Evolutionary conservation across 2,329 filamentous ascomycete genomes (phyloP).

Genomic region (Penicillium sp.): DNA sequence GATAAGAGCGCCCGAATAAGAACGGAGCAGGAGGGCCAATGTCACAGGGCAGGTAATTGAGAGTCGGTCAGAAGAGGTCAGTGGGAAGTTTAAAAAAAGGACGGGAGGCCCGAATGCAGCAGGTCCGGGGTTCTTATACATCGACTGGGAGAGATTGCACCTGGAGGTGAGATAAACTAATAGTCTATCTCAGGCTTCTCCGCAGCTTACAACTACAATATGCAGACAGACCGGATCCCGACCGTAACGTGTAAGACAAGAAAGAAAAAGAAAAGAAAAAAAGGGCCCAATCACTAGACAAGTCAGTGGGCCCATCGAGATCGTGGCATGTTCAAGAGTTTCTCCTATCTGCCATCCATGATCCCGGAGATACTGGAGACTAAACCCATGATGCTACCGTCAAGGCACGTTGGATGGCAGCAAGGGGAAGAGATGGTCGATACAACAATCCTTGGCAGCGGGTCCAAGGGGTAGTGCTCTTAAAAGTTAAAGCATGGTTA

Average conservation of each 20-base stretch:
- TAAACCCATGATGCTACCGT: not conserved
- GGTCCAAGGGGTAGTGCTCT: not conserved
- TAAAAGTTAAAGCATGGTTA: too few species aligned
- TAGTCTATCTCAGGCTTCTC: too few species aligned
- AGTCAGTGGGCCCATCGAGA: constrained; percentile 1
- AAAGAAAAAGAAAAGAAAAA: not conserved
- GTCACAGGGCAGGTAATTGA: not conserved
- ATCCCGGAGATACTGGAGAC: not conserved
- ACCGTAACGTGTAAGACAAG: not conserved
- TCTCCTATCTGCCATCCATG: not conserved
- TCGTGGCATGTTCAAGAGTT: constrained; percentile 2
- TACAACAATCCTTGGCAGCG: not conserved
- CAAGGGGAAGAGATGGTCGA: not conserved
- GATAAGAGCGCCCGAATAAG: constrained; percentile 12
- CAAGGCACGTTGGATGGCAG: not conserved
- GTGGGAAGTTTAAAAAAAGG: not conserved
- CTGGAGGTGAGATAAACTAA: not conserved
- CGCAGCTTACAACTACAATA: too few species aligned
- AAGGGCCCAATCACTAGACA: not conserved
- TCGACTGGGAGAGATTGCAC: not conserved
- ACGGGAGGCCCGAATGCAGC: constrained; percentile 16
- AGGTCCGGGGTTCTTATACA: constrained; percentile 17
- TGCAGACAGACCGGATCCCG: not conserved
- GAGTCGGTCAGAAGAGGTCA: constrained; percentile 16
- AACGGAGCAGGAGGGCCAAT: not conserved